Conservation (phyloP, 192 early-diverging fungal genomes). For the Cetraspora pellucida region DNA sequence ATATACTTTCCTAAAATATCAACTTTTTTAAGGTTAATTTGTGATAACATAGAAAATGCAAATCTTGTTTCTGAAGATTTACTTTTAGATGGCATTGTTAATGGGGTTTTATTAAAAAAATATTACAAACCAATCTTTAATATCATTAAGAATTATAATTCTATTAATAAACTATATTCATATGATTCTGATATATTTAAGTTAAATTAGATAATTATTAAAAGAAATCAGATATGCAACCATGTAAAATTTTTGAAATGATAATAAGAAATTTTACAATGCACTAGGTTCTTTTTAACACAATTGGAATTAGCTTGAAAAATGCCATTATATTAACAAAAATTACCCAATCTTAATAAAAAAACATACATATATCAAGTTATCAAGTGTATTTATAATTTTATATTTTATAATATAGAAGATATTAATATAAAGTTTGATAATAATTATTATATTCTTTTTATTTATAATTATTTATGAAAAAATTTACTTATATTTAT, state of each 20-base stretch:
- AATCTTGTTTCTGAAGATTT: slow-evolving; percentile 14
- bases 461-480: slow-evolving; percentile 4
- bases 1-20: slow-evolving; percentile 15
- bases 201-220: not conserved
- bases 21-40: slow-evolving; percentile 15
- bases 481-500: slow-evolving; percentile 5
- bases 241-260: not conserved
- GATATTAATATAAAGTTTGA: not conserved
- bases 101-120: slow-evolving; percentile 19
- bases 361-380: not conserved
- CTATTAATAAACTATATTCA: not conserved
- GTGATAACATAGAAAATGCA: slow-evolving; percentile 17
- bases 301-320: not conserved
- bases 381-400: not conserved
- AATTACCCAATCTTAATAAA: not conserved
- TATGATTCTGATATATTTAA: not conserved
- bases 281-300: slow-evolving; percentile 2
- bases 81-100: slow-evolving; percentile 8
- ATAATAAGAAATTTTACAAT: slow-evolving; percentile 13
- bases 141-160: not conserved
- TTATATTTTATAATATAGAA: not conserved
- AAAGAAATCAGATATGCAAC: not conserved
- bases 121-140: slow-evolving; percentile 15
- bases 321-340: not conserved
- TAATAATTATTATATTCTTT: slow-evolving; percentile 4